These are phyloP conservation scores for Arthrobotrys pseudoclavata DNA, from an alignment of 2,329 filamentous ascomycete genomes.

Conservation along the genomic window DNA sequence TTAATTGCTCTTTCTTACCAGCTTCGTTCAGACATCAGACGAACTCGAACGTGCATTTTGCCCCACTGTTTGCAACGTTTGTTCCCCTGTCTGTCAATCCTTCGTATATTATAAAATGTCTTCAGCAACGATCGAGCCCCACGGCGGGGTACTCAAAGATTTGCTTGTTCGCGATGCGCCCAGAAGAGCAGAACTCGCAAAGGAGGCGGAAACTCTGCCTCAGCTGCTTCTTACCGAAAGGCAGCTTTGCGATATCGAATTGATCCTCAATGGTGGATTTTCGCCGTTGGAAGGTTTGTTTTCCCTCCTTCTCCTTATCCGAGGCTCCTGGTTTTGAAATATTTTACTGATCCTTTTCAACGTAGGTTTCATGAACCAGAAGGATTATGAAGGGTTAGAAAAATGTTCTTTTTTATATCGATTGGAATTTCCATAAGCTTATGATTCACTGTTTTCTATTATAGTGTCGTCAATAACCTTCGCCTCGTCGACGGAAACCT, in stretches of 20 bases:
- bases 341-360: neutral
- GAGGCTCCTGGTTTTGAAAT: neutral
- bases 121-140: constrained; percentile 72
- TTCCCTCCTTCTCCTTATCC: constrained; percentile 18
- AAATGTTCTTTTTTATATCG: constrained; percentile 51
- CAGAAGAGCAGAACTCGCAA: constrained; percentile 81
- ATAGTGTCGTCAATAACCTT: constrained; percentile 86
- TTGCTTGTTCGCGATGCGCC: constrained; percentile 92
- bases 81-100: neutral
- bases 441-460: constrained; percentile 62
- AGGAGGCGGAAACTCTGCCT: constrained; percentile 87
- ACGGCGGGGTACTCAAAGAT: constrained; percentile 97
- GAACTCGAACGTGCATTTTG: constrained; percentile 24
- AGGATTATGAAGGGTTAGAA: constrained; percentile 94
- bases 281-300: constrained; percentile 91
- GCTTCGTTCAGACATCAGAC: constrained; percentile 42
- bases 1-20: neutral
- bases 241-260: constrained; percentile 96
- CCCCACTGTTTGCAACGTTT: constrained; percentile 12
- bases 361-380: constrained; percentile 93
- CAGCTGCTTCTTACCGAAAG: constrained; percentile 89
- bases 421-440: constrained; percentile 24
- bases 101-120: constrained; percentile 42
- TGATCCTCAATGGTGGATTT: constrained; percentile 98
- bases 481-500: constrained; percentile 89